Base-by-base conservation (phyloP, 2,329 filamentous ascomycete genomes). In the Phaeosphaeriaceae sp. region DNA sequence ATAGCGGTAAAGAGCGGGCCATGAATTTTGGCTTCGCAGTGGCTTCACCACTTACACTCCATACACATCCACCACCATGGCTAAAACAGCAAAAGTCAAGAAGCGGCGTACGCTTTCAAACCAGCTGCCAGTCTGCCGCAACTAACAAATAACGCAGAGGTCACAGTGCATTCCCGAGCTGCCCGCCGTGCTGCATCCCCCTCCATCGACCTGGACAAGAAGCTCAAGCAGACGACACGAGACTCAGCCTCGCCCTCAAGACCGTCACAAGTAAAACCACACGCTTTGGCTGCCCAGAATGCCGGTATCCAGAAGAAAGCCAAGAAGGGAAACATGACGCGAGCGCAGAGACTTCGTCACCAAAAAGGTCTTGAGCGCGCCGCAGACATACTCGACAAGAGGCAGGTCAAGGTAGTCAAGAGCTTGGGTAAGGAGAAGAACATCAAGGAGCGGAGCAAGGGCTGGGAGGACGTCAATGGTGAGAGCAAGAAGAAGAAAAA, bases 221-320 rank as follows among this genome's bases (percentile, higher is more conserved):
- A 88, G 7, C 82, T 91, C 21, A 90, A 89, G 72, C 57, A 86
- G 57, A 80, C 69, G 48, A 68, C 70, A 9, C 66, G 69, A 13
- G 68, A 71, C 53, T 72, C 75, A 6, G 64, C 71, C 15, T 72
- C 68, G 4, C 67, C 66, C 2, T 59, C 64, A 1, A 54, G 67
- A 59, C 65, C 70, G 61, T 61, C 71, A 10, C 53, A 58, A 51
- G 41, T 68, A 50, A 71, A 75, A 50, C 70, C 71, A 74, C 65
- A 90, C n/a, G 83, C 91, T 19, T 86, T 92, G 42, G 86, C 87
- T 41, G 86, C 89, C 17, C 89, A 91, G 65, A 86, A 88, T 71
- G 84, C 88, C 19, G 91, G 91, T 27, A 83, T 94, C 54, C 92
- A 91, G 77, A 91, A 89, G 78, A 90, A 87, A 74, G 79, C 80